phyloP scores from a whole-genome alignment of 257 asterid genomes.

The Cordia subcordata region DNA sequence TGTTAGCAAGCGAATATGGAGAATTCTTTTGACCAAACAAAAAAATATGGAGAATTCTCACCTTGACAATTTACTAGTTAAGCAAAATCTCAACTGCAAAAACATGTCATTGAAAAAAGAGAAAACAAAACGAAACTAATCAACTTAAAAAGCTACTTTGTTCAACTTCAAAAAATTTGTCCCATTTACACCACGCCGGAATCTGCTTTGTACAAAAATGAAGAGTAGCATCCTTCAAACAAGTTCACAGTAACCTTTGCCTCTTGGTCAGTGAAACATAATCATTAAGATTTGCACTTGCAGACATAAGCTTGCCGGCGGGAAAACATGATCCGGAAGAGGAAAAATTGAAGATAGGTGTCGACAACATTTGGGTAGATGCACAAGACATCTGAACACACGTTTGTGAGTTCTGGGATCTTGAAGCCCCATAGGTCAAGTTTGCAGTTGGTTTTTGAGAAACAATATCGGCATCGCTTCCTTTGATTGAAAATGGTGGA shows the following conservation, averaged over 20 bases:
- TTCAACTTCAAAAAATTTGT: constrained; percentile 24
- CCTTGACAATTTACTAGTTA: too few relatives aligned
- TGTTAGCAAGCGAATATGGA: too few relatives aligned
- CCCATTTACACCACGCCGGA: constrained; percentile 34
- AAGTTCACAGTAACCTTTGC: constrained; percentile 36
- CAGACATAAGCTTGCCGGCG: constrained; percentile 17
- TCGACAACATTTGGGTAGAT: constrained; percentile 32
- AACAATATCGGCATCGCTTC: constrained; percentile 19
- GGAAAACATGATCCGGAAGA: constrained; percentile 16
- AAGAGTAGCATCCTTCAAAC: constrained; percentile 1
- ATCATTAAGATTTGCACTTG: constrained; percentile 21
- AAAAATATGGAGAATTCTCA: too few relatives aligned
- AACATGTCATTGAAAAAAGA: neutral
- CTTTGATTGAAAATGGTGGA: constrained; percentile 47
- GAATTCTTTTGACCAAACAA: too few relatives aligned
- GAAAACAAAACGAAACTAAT: neutral
- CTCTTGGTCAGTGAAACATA: constrained; percentile 25
- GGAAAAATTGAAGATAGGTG: constrained; percentile 35
- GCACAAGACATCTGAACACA: constrained; percentile 44
- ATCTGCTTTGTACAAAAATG: constrained; percentile 39
- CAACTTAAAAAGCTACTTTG: constrained; percentile 13
- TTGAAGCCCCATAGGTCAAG: constrained; percentile 15
- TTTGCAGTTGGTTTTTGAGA: constrained; percentile 21
- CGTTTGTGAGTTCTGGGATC: constrained; percentile 16
- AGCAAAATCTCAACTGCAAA: too few relatives aligned